phyloP scores from a whole-genome alignment of 345 rosid genomes.

The Geranium brycei region DNA sequence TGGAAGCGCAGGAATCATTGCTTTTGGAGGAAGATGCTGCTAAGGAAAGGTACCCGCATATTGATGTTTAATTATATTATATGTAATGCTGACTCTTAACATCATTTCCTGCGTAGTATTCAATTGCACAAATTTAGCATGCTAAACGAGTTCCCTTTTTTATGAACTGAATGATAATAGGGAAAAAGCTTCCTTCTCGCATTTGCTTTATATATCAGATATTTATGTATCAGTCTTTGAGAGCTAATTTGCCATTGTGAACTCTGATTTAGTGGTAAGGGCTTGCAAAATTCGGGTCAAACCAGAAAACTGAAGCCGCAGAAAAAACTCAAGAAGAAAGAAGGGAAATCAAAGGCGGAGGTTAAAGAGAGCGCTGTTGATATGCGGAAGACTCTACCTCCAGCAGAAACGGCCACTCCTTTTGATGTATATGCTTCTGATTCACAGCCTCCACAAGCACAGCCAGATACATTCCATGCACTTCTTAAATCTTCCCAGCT shows the following conservation, averaged over 20 bases:
- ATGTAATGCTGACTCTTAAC: neutral
- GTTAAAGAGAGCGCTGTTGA: constrained; percentile 28
- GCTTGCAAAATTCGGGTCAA: constrained; percentile 50
- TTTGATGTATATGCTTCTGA: constrained; percentile 32
- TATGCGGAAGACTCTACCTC: constrained; percentile 28
- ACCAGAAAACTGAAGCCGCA: constrained; percentile 69
- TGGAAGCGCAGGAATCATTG: constrained; percentile 82
- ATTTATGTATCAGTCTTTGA: neutral
- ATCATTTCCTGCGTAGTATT: neutral
- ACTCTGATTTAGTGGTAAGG: constrained; percentile 7
- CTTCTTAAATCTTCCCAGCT: no score
- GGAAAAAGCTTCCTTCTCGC: neutral
- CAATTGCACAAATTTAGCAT: neutral
- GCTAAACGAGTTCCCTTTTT: neutral
- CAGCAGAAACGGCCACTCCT: constrained; percentile 31
- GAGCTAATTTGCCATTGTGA: neutral
- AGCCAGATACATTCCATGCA: constrained; percentile 7
- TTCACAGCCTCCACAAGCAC: constrained; percentile 23
- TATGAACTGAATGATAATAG: neutral
- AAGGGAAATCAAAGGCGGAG: constrained; percentile 67
- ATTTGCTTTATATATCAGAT: neutral
- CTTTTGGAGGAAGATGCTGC: constrained; percentile 98
- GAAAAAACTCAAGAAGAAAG: constrained; percentile 78
- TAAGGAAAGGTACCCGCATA: constrained; percentile 50
- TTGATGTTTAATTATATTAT: neutral